Evolutionary conservation across 306 rosid species (phyloP).

Genomic region (Cucurbita moschata): DNA sequence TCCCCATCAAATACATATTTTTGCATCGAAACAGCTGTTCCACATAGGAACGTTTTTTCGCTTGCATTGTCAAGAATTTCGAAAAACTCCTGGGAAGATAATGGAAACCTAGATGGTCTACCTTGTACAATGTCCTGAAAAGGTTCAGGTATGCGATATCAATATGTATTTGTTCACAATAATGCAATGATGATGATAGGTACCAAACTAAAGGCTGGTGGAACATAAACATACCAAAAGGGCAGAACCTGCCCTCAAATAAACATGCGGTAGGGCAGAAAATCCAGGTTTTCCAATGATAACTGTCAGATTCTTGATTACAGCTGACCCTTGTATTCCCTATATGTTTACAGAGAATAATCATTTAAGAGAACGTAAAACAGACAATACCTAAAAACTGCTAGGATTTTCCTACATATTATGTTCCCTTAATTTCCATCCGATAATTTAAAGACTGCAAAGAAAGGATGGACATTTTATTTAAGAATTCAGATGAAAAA

Average conservation of each 20-base stretch:
- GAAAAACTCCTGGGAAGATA: conserved; percentile 54
- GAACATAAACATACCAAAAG: conserved; percentile 46
- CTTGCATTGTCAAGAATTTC: conserved; percentile 68
- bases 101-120: conserved; percentile 38
- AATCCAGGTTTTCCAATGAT: conserved; percentile 42
- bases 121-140: conserved; percentile 71
- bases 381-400: neutral
- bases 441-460: neutral
- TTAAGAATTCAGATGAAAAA: neutral
- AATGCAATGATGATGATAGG: neutral
- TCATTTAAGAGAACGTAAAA: conserved; percentile 1
- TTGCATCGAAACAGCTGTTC: conserved; percentile 53
- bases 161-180: neutral
- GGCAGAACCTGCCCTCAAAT: conserved; percentile 75
- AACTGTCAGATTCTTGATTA: conserved; percentile 37
- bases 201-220: conserved; percentile 9
- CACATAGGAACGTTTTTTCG: conserved; percentile 63
- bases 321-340: conserved; percentile 63
- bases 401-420: neutral
- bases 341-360: conserved; percentile 18
- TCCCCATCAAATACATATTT: conserved; percentile 59
- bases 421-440: neutral
- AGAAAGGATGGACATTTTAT: neutral
- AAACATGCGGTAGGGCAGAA: conserved; percentile 37
- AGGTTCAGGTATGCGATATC: conserved; percentile 6